Percentiles rank a stretch among this genome's conserved stretches.
Evolutionary conservation across 331 rosid species (phyloP).

Genomic region (Acacia concinna): DNA sequence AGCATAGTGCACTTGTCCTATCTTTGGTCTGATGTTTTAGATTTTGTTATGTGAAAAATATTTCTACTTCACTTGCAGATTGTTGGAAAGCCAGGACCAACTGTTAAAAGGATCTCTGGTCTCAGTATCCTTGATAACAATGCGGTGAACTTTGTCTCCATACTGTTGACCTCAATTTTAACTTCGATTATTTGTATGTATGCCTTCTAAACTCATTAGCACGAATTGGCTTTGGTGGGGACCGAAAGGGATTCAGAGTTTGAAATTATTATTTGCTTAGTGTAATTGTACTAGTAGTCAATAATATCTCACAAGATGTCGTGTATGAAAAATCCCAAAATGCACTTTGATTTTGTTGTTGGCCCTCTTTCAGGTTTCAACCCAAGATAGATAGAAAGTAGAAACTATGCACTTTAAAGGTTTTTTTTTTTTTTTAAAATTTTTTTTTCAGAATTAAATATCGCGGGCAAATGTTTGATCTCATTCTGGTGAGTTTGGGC

Average conservation of each 20-base stretch:
- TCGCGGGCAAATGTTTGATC: background rate
- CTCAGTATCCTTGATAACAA: slow-evolving; percentile 78
- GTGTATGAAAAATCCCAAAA: background rate
- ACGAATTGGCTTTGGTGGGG: background rate
- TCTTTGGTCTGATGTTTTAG: slow-evolving; percentile 10
- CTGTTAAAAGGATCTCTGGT: slow-evolving; percentile 79
- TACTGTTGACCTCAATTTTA: slow-evolving; percentile 66
- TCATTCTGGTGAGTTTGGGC: background rate
- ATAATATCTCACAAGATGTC: background rate
- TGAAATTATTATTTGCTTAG: slow-evolving; percentile 19
- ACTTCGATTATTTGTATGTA: slow-evolving; percentile 61
- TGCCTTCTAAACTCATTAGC: slow-evolving; percentile 46
- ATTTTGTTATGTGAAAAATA: slow-evolving; percentile 18
- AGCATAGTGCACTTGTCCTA: background rate
- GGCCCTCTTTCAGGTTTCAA: background rate
- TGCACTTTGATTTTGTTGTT: slow-evolving; percentile 9
- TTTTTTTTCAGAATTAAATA: background rate
- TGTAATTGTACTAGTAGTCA: slow-evolving; percentile 6
- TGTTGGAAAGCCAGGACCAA: slow-evolving; percentile 93
- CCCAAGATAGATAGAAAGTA: slow-evolving; percentile 1
- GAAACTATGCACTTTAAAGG: background rate
- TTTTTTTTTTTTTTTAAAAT: too few species aligned
- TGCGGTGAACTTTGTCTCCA: slow-evolving; percentile 77
- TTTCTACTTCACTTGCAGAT: slow-evolving; percentile 47
- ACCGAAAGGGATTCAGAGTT: slow-evolving; percentile 10